Evolutionary conservation across 805 yeast genomes (phyloP), one percentile per base, ranked within the genome.

Genomic region (Hanseniaspora singularis): DNA sequence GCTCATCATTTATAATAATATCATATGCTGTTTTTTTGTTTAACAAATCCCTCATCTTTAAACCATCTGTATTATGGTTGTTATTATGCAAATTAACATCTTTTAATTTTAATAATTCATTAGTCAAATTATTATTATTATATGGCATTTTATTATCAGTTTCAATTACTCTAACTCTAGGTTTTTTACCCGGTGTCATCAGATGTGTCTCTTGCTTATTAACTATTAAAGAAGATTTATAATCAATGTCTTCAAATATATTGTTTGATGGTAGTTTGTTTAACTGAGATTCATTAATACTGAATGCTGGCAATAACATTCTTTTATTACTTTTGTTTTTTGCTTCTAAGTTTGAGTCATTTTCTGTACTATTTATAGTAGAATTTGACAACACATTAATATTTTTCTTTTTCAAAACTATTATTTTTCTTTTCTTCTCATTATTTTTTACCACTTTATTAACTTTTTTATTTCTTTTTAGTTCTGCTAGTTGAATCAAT

Each of bases 11-110:
- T 5, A 37, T 36, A 3, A 36, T 28, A 16, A 53, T 57, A 38
- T 58, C 63, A 38, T 56, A 59, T 12, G 56, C 24, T 2, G 61
- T 51, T 54, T 33, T 51, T 46, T 31, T 20, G 10, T 27, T 22
- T 49, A 49, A 24, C 20, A 38, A 16, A 18, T 39, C 39, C 38
- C 38, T 51, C 50, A 23, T 19, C 14, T 43, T 43, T 4, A 43
- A 26, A 11, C 28, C 11, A 8, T 26, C 11, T 8, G 7, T 26
- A 7, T 7, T 26, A 8, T 26, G 7, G 11, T 8, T 8, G 7
- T 11, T 11, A 26, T 26, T 26, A 8, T 26, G 38, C 24, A 28
- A n/a, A 19, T 43, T 43, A 10, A 43, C 3, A 24, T 43, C 47
- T 23, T n/a, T 8, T 34, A 33, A 15, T 42, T 28, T n/a, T 27